Base-by-base conservation (phyloP, 2,329 filamentous ascomycete species). In the Ceratocystis cubensis region DNA sequence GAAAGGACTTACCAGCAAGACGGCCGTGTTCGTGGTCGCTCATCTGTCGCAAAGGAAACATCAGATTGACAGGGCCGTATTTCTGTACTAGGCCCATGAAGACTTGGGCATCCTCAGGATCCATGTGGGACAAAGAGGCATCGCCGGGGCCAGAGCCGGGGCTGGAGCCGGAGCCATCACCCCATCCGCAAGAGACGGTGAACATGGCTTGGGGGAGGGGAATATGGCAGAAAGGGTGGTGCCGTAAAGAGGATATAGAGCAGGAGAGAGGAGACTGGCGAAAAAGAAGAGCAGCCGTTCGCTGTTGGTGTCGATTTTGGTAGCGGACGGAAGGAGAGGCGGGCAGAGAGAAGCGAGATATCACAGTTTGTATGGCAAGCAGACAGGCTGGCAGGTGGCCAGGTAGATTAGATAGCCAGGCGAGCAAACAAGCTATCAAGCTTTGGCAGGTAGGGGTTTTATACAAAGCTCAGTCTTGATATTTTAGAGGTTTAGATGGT, bases 21-120 rank as follows among this genome's bases (percentile, higher is more conserved):
- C 41, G 50, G 28, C 33, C 44, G 8, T 66, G 67, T 4, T 65
- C 53, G 20, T 61, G 48, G 20, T 70, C 68, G 5, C 66, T 65
- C n/a, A 70, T 67, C 61, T 68, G 68, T 20, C 68, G 66, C 15
- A 70, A 37, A 20, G 66, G 67, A 37, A 70, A 70, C 69, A 70
- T 70, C 25, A 70, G 64, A 45, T 70, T 70, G 45, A 70, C 61
- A 5, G 69, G 69, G 28, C 69, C 69, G 44, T 70, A 70, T 64
- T 65, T 61, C 28, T 65, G 64, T 22, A 68, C 64, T 44, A 70
- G 66, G 30, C 66, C 66, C 5, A 56, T 57, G 44, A 70, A 64
- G 6, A 63, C 66, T 41, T 67, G 66, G 13, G 63, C 45, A 61
- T 70, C 69, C 46, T 70, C 69, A 13, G 62, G 61, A 13, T 68